These are phyloP conservation scores for Amphibolis antarctica DNA, from an alignment of 106 monocot genomes.

Conservation along the genomic window DNA sequence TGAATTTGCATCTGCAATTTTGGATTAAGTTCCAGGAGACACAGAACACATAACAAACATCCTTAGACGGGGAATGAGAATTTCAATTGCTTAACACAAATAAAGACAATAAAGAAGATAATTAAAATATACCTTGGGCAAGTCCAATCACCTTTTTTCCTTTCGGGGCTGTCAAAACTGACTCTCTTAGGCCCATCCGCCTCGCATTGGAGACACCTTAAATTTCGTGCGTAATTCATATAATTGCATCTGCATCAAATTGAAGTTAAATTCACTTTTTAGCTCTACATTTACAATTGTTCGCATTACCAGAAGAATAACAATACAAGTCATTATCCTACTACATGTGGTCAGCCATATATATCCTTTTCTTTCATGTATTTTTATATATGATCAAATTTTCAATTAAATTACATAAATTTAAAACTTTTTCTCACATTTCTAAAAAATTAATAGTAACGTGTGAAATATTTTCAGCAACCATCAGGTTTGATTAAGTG, in stretches of 20 bases:
- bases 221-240: constrained; percentile 77
- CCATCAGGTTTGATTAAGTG: no score
- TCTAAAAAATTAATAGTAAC: no score
- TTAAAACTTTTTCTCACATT: no score
- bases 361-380: no score
- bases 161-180: constrained; percentile 23
- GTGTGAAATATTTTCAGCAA: no score
- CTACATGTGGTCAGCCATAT: no score
- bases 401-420: no score
- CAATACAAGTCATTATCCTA: neutral
- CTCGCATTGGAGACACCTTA: constrained; percentile 59
- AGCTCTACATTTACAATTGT: neutral
- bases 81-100: neutral
- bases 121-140: constrained; percentile 41
- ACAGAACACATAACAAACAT: neutral
- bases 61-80: neutral
- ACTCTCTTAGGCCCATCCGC: constrained; percentile 49
- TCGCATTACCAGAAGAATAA: neutral
- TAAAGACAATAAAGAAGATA: neutral
- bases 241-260: constrained; percentile 63
- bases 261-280: neutral
- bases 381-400: no score
- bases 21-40: neutral
- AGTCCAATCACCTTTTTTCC: constrained; percentile 91
- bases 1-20: constrained; percentile 19